Evolutionary conservation across 805 yeast species (phyloP), one percentile per base, ranked within the genome.

Genomic region (Monosporozyma servazzii): DNA sequence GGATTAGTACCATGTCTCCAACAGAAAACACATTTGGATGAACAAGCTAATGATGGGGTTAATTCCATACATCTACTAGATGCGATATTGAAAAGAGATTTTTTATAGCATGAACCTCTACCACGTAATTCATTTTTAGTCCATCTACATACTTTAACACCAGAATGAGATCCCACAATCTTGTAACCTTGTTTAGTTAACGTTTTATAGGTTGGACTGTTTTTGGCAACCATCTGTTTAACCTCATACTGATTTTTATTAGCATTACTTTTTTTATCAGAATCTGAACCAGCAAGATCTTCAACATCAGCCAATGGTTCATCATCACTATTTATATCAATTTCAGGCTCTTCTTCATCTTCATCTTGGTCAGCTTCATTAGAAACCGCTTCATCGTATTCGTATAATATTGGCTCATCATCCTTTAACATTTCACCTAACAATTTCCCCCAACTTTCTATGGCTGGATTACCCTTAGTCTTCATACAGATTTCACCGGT

Each of bases 1-100:
- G 97, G 97, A 63, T 89, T 90, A 2, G 96, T 89, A 47, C 97
- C 97, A 68, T 89, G 97, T 66, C 97, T 79, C 97, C 97, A 89
- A 71, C 97, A 89, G 64, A 89, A 89, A 4, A 90, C 96, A 76
- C 97, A 89, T 66, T 89, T 89, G 65, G 89, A 89, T 5, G 96
- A 88, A 68, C 97, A 89, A 7, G 96, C 91, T 53, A 89, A 73
- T 1, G 95, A 84, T 0, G 97, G 97, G 0, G 97, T 89, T 2
- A 96, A 81, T 65, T 89, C 97, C 97, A 89, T 89, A 70, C 97
- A 89, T 51, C 91, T 72, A 70, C 91, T 96, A 2, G 95, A 85
- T 54, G 77, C 80, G 59, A 89, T 89, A 23, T 96, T 96, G 66
- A 90, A 89, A 60, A 89, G 84, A 9, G 96, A 95, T 69, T 78